Evolutionary conservation across 805 yeast genomes (phyloP).

Genomic region (Candida jianshihensis): DNA sequence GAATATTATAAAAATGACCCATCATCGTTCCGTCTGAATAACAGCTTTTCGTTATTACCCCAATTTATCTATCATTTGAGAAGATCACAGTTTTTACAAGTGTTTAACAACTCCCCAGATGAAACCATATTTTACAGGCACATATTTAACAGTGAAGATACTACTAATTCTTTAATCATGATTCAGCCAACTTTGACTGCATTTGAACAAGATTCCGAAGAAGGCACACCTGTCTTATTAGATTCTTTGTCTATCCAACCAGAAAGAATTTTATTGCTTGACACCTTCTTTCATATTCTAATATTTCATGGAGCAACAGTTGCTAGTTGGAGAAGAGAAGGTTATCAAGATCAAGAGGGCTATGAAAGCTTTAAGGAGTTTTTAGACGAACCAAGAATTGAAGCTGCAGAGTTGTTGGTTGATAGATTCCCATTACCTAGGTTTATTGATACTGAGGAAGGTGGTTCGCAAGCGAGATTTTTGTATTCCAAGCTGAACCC

Average conservation of each 20-base stretch:
- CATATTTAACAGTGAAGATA: conserved; percentile 83
- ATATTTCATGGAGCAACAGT: conserved; percentile 93
- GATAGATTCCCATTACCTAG: conserved; percentile 98
- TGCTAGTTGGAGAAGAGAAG: conserved; percentile 93
- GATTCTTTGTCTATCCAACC: conserved; percentile 91
- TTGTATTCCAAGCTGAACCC: conserved; percentile 93
- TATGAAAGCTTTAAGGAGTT: conserved; percentile 82
- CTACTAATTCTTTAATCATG: conserved; percentile 89
- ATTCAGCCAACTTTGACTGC: conserved; percentile 95
- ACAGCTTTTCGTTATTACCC: conserved; percentile 70
- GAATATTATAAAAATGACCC: conserved; percentile 38
- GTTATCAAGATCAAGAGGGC: conserved; percentile 87
- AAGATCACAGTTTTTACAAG: conserved; percentile 92
- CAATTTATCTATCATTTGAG: conserved; percentile 94
- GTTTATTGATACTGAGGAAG: conserved; percentile 95
- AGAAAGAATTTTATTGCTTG: conserved; percentile 79
- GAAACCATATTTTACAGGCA: conserved; percentile 97
- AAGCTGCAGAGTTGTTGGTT: conserved; percentile 84
- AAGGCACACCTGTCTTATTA: conserved; percentile 83
- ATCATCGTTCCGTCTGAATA: not conserved
- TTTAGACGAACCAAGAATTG: conserved; percentile 83
- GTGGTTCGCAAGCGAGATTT: conserved; percentile 98
- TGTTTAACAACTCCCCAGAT: conserved; percentile 97
- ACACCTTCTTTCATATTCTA: conserved; percentile 93
- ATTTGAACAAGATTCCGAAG: conserved; percentile 48